These are phyloP conservation scores for Caryopteris hybrid DNA, from an alignment of 305 asterid species.

Conservation along the genomic window DNA sequence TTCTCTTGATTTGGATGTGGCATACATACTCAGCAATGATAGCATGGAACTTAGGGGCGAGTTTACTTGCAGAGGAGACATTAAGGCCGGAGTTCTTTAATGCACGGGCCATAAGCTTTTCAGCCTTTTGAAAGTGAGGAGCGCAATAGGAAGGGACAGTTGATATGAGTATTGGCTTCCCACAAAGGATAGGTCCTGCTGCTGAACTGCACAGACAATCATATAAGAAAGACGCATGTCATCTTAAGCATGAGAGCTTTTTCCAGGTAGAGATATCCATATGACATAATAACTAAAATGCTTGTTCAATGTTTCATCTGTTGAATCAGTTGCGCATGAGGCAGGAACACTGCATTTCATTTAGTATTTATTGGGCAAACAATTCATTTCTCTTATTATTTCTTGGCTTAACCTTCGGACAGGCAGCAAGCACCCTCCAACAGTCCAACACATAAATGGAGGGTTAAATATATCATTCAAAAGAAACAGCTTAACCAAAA, in stretches of 20 bases:
- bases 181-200: slow-evolving; percentile 52
- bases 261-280: background rate
- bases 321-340: background rate
- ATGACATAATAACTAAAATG: background rate
- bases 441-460: background rate
- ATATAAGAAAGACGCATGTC: background rate
- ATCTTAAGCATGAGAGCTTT: background rate
- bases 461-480: background rate
- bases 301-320: background rate
- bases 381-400: background rate
- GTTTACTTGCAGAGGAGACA: slow-evolving; percentile 39
- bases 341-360: background rate
- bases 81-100: slow-evolving; percentile 47
- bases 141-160: slow-evolving; percentile 52
- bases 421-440: background rate
- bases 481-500: background rate
- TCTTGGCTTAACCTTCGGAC: background rate
- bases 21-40: slow-evolving; percentile 37
- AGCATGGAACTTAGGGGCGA: slow-evolving; percentile 49
- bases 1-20: slow-evolving; percentile 50
- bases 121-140: slow-evolving; percentile 51
- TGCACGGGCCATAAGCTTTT: slow-evolving; percentile 44
- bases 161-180: slow-evolving; percentile 53
- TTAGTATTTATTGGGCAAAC: no score
- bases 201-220: slow-evolving; percentile 34